Base-by-base conservation (phyloP, 2,329 filamentous ascomycete genomes). In the Hirsutella thompsonii region DNA sequence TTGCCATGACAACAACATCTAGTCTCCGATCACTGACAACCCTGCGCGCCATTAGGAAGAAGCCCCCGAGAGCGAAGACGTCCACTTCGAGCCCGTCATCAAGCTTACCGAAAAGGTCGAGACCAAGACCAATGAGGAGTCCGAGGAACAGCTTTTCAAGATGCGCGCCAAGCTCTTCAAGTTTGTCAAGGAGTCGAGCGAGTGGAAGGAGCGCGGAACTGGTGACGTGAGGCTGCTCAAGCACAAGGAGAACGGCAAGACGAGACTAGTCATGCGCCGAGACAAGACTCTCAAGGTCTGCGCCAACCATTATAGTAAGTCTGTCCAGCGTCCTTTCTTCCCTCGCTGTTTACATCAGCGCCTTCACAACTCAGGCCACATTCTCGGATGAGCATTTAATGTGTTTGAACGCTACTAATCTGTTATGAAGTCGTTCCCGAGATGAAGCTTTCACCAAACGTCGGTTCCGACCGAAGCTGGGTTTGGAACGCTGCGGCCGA, bases 221-320 rank as follows among this genome's bases (percentile, higher is more conserved):
- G 92, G 92, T 55, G 90, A 96, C 57, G 89, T 96, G 49, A 80
- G 90, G 59, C 76, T 98, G 65, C 74, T 98, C 61, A 96, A 95
- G 81, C 92, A 98, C 76, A 92, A 88, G 77, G 89, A 95, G 73
- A 95, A 94, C 64, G 80, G 83, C 68, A 96, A 96, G 82, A 94
- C 89, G 44, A 81, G 92, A 55, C 73, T 98, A 56, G 92, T 98
- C 54, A 98, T 98, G 92, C 84, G 92, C 64, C 79, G 92, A 62
- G 92, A 98, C 74, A 96, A 96, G 86, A 98, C 92, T 46, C 80
- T 96, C 70, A 98, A 98, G 78, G 92, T 98, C 68, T 98, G 92
- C 81, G 92, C 92, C 61, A 98, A 98, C 75, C 92, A 98, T 76
- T 98, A 98, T 69, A 82, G 89, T 94, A 81, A 57, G 83, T 70